Base-by-base conservation (phyloP, 257 asterid genomes). In the Lithospermum erythrorhizon region DNA sequence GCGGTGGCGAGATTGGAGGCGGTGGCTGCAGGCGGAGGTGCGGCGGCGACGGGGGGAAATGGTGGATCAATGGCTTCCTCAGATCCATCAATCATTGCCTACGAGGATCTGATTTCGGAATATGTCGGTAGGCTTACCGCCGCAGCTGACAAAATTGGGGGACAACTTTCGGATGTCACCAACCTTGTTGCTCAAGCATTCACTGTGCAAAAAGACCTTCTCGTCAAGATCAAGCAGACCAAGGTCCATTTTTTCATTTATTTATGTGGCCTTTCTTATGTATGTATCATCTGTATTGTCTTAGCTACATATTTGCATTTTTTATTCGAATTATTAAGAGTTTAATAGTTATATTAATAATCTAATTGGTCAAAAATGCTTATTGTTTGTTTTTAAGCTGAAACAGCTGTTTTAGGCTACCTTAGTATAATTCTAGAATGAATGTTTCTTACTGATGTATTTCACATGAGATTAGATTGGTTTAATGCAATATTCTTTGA, bases 101-200 rank as follows among this genome's bases (percentile, higher is more conserved):
- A 72, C 52, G 96, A 81, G 63, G 95, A 83, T 77, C 81, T 91
- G 67, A 78, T 79, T 29, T 70, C 90, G 71, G 75, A 83, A 75
- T 78, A 35, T 61, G 88, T 84, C 5, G 72, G 72, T 51, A 82
- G 86, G 79, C 78, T 86, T 53, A 61, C 55, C 20, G 75, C 62
- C 75, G 88, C 87, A 55, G 98, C 80, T 14, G 90, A 82, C 83
- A 84, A 82, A 84, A 88, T 91, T 47, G 98, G 98, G 22, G 98
- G 93, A 63, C 78, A 71, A 69, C 94, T 91, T 72, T 63, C 77
- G 62, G 96, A 88, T 57, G 78, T 84, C 35, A 80, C 94, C 17
- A 88, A 79, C 75, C 45, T 71, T 48, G 72, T 91, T 22, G 80
- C 71, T 17, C 83, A 79, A 59, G 95, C 98, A 6, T 91, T 91